These are phyloP conservation scores for Penicillium sp. DNA, from an alignment of 2,329 filamentous ascomycete species.

Conservation along the genomic window DNA sequence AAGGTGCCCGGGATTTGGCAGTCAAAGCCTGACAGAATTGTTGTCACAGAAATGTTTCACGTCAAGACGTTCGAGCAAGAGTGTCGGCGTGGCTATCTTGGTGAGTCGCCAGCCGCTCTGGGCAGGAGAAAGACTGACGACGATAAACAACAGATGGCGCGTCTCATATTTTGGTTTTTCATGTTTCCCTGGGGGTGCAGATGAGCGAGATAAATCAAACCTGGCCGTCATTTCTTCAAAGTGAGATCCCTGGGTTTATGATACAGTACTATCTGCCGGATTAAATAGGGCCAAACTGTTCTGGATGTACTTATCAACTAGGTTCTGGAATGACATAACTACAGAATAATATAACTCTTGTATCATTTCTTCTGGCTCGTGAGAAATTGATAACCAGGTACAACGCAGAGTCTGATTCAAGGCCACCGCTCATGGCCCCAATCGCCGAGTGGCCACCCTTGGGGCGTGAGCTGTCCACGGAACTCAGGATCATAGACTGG, in stretches of 20 bases:
- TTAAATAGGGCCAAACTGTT: neutral
- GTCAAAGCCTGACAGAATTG: neutral
- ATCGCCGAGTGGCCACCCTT: neutral
- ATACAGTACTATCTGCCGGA: neutral
- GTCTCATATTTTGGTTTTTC: neutral
- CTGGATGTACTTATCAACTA: neutral
- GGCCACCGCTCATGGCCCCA: too few species aligned
- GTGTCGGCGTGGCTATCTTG: neutral
- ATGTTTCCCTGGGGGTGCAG: neutral
- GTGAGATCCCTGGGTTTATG: neutral
- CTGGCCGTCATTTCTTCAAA: neutral
- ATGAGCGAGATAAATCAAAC: neutral
- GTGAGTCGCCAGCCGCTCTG: neutral
- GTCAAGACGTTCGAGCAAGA: neutral
- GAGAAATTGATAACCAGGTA: neutral
- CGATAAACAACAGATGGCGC: neutral
- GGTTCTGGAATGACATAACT: neutral
- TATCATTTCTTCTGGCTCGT: neutral
- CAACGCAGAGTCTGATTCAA: too few species aligned
- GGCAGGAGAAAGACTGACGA: neutral
- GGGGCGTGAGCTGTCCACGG: neutral
- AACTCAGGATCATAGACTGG: neutral
- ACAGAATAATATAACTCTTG: neutral
- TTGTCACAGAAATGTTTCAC: neutral
- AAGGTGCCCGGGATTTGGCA: neutral